These are phyloP conservation scores for Hawksworthiomyces lignivorus DNA, from an alignment of 2,329 filamentous ascomycete genomes.

Conservation along the genomic window DNA sequence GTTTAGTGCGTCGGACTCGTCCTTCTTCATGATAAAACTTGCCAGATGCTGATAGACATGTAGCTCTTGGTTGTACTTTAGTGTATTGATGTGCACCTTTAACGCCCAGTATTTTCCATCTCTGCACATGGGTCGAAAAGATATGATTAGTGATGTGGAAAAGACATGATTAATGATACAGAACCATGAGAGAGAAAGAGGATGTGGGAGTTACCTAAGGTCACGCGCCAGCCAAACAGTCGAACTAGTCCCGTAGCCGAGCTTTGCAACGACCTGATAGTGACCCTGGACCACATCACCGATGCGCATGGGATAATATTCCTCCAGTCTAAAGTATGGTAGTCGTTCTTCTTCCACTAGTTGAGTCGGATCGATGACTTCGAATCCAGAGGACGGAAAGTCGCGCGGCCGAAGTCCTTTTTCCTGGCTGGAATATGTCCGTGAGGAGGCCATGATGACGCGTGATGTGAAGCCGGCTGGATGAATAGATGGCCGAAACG, in stretches of 20 bases:
- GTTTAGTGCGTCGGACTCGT: no score
- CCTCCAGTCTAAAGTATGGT: slow-evolving; percentile 11
- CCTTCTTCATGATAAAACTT: no score
- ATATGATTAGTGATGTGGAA: neutral
- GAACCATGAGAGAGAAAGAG: neutral
- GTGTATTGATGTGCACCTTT: slow-evolving; percentile 25
- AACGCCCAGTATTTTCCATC: slow-evolving; percentile 21
- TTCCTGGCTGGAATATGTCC: no score
- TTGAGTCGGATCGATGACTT: slow-evolving; percentile 21
- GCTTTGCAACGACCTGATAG: slow-evolving; percentile 20
- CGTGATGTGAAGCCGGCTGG: no score
- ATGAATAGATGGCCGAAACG: no score
- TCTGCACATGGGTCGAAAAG: slow-evolving; percentile 7
- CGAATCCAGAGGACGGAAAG: slow-evolving; percentile 10
- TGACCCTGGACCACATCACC: slow-evolving; percentile 15
- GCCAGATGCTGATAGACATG: slow-evolving; percentile 2
- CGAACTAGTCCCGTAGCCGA: slow-evolving; percentile 18
- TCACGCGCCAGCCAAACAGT: slow-evolving; percentile 19
- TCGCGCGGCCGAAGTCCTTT: neutral
- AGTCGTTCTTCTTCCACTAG: slow-evolving; percentile 17
- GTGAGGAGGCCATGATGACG: no score
- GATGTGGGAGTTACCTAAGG: slow-evolving; percentile 9
- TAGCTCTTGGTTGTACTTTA: slow-evolving; percentile 1
- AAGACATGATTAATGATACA: neutral
- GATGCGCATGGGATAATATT: slow-evolving; percentile 17